Evolutionary conservation across 1,284 basidiomycete genomes (phyloP), one percentile per base, ranked within the genome.

Genomic region (Ceratobasidium sp.): DNA sequence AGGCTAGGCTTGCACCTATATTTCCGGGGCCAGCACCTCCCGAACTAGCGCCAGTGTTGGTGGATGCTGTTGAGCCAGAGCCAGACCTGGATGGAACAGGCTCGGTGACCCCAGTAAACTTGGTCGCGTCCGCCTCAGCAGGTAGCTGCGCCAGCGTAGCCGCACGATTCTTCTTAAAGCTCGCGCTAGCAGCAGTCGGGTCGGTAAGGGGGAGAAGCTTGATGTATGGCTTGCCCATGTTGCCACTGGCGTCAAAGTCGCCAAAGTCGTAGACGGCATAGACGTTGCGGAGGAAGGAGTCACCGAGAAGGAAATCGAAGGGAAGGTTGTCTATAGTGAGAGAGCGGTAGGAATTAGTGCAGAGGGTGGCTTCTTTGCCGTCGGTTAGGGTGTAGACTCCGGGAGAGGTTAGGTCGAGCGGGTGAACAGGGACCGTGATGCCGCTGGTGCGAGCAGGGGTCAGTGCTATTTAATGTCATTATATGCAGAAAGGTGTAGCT

Each of bases 241-340:
- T 75, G n/a, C 74, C 75, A 4, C 84, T 82, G 13, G 84, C 80
- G 78, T 89, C 86, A 77, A 88, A 93, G 81, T 94, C 91, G 26
- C 94, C 94, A 79, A 93, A 94, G 80, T 95, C 91, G 80, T 95
- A 96, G 67, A 95, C 83, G 16, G 92, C 88, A 82, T 95, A 95
- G 49, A 93, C 82, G 8, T 93, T 93, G 70, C 94, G 91, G 73
- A 94, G 85, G 79, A 93, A 86, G 77, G 91, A 92, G 80, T 91
- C 92, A 41, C 94, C 94, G 57, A 95, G 81, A 67, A 95, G 84
- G 26, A 84, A 89, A 72, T 79, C 91, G 89, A 91, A 91, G 79
- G 90, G 83, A 67, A 85, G 86, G 46, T 80, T 79, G 16, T 85
- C 87, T 35, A 88, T 83, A n/a, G 87, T 82, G 23, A 88, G 81